Evolutionary conservation across 2,329 filamentous ascomycete species (phyloP).

Genomic region (Magnaporthiopsis rhizophila): DNA sequence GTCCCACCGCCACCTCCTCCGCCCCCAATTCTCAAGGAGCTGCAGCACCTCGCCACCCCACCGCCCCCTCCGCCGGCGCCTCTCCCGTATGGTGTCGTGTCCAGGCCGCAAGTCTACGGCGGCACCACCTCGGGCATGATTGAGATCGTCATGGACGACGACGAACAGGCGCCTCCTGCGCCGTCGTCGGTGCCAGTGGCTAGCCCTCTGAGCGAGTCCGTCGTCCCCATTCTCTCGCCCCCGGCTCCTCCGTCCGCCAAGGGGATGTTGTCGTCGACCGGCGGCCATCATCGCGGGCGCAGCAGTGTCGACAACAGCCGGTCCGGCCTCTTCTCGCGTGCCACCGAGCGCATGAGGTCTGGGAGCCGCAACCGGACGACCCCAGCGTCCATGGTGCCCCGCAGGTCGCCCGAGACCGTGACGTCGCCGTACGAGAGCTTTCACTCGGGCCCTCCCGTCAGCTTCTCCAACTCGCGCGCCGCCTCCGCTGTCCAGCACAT

Average conservation of each 20-base stretch:
- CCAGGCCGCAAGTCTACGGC: constrained; percentile 31
- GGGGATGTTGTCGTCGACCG: constrained; percentile 8
- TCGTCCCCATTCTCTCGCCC: constrained; percentile 35
- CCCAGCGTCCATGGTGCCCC: constrained; percentile 19
- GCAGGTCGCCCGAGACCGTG: constrained; percentile 29
- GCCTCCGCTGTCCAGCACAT: constrained; percentile 26
- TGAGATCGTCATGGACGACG: constrained; percentile 56
- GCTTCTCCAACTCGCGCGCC: constrained; percentile 25
- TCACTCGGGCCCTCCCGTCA: constrained; percentile 24
- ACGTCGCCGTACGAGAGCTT: constrained; percentile 34
- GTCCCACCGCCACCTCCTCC: constrained; percentile 45
- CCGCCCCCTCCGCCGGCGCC: constrained; percentile 56
- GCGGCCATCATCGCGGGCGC: constrained; percentile 47
- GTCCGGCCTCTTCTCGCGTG: constrained; percentile 46
- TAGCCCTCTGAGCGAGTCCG: constrained; percentile 28
- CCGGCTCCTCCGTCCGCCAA: constrained; percentile 31
- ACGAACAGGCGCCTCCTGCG: constrained; percentile 32
- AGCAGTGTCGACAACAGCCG: constrained; percentile 46
- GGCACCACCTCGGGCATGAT: constrained; percentile 48
- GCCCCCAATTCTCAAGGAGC: constrained; percentile 50
- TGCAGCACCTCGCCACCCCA: constrained; percentile 53
- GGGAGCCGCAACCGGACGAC: constrained; percentile 48
- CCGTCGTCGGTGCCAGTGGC: constrained; percentile 18
- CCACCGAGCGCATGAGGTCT: constrained; percentile 52
- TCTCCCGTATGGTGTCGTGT: constrained; percentile 34